These are phyloP conservation scores for Rosa hybrid DNA, from an alignment of 331 rosid species.

Conservation along the genomic window DNA sequence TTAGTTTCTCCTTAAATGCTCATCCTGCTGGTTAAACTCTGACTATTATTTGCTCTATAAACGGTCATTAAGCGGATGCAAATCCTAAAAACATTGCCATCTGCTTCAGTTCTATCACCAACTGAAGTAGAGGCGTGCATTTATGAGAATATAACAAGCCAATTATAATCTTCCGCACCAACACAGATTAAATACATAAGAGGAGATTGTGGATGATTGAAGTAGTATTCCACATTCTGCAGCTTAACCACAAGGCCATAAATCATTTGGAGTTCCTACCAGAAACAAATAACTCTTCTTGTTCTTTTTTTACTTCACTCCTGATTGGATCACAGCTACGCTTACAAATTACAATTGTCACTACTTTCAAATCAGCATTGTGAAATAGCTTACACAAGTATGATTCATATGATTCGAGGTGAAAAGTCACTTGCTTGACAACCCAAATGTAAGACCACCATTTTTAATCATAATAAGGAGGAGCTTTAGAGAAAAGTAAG, in stretches of 20 bases:
- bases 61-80: not conserved
- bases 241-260: not conserved
- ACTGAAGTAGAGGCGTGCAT: conserved; percentile 48
- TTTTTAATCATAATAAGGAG: conserved; percentile 17
- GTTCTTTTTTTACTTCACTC: not conserved
- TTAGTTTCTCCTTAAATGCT: not conserved
- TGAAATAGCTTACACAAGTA: conserved; percentile 10
- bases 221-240: not conserved
- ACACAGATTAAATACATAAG: not conserved
- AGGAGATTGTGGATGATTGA: not conserved
- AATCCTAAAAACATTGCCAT: conserved; percentile 43
- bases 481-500: conserved; percentile 31
- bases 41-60: not conserved
- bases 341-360: not conserved
- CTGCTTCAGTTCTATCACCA: conserved; percentile 88
- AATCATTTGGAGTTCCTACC: not conserved
- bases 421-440: conserved; percentile 18
- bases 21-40: not conserved
- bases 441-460: conserved; percentile 11
- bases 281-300: not conserved
- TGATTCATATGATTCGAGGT: conserved; percentile 15
- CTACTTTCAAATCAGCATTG: conserved; percentile 16
- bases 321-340: conserved; percentile 2
- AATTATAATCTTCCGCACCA: not conserved
- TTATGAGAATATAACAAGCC: not conserved